These are phyloP conservation scores for Biscutella auriculata DNA, from an alignment of 441 rosid genomes.

Conservation along the genomic window DNA sequence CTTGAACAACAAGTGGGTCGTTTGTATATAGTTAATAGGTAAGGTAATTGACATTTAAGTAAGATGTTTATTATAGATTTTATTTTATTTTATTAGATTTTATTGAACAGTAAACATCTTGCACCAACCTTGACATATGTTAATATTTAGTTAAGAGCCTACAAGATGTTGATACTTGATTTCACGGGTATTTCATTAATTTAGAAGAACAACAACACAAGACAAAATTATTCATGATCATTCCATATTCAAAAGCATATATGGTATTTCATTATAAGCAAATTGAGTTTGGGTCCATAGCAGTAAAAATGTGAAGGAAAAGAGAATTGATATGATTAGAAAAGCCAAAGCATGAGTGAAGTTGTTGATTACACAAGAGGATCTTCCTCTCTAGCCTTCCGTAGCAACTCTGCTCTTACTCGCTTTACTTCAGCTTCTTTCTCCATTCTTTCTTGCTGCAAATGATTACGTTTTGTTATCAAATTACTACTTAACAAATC, in stretches of 20 bases:
- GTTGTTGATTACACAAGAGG: conserved; percentile 25
- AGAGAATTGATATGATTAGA: conserved; percentile 4
- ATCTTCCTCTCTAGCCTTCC: conserved; percentile 41
- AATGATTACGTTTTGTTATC: not conserved
- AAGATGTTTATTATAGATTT: not conserved
- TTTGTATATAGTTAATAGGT: conserved; percentile 37
- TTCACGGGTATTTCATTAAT: not conserved
- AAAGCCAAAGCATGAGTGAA: not conserved
- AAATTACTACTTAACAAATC: not conserved
- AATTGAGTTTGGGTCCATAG: conserved; percentile 1
- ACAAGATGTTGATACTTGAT: not conserved
- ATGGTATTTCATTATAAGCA: conserved; percentile 10
- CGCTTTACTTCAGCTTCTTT: conserved; percentile 62
- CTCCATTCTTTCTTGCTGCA: conserved; percentile 62
- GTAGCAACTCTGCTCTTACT: conserved; percentile 53
- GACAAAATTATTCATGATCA: conserved; percentile 14
- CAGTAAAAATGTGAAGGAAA: not conserved
- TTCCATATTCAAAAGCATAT: conserved; percentile 11
- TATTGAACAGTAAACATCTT: no score
- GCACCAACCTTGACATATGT: no score
- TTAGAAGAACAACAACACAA: not conserved
- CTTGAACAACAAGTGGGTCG: not conserved
- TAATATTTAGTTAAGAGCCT: no score
- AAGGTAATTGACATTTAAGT: conserved; percentile 4
- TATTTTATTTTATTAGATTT: conserved; percentile 4